Evolutionary conservation across 2,329 filamentous ascomycete species (phyloP).

Genomic region (Fusarium pininemorale): DNA sequence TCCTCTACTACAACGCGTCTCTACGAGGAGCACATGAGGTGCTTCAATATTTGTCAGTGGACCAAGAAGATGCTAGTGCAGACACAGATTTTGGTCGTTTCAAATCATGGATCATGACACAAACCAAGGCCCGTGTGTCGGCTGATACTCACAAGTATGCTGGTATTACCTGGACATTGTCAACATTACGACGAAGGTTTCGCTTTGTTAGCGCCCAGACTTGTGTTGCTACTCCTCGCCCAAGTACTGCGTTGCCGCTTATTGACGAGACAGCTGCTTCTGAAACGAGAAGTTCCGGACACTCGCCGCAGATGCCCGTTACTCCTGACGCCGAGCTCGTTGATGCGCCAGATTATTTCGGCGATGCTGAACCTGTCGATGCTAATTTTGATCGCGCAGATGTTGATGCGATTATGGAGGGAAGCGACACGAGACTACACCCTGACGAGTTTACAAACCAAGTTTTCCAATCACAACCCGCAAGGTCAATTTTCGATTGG

Average conservation of each 20-base stretch:
- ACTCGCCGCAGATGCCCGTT: slow-evolving; percentile 50
- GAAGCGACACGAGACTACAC: slow-evolving; percentile 43
- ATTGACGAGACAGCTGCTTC: slow-evolving; percentile 46
- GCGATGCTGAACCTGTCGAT: slow-evolving; percentile 40
- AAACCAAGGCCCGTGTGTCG: slow-evolving; percentile 61
- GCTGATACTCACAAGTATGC: slow-evolving; percentile 69
- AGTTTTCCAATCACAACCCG: slow-evolving; percentile 49
- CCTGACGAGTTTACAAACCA: slow-evolving; percentile 56
- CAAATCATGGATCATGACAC: slow-evolving; percentile 73
- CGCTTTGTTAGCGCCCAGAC: slow-evolving; percentile 71
- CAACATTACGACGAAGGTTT: slow-evolving; percentile 73
- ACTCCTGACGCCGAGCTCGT: slow-evolving; percentile 46
- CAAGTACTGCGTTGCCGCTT: slow-evolving; percentile 52
- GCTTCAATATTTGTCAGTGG: slow-evolving; percentile 65
- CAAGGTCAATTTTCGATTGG: slow-evolving; percentile 78
- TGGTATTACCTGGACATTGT: slow-evolving; percentile 74
- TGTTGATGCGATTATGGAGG: slow-evolving; percentile 40
- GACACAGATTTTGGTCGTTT: slow-evolving; percentile 68
- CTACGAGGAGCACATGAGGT: slow-evolving; percentile 67
- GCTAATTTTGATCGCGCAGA: slow-evolving; percentile 9
- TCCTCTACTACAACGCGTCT: slow-evolving; percentile 75
- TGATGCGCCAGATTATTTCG: slow-evolving; percentile 56
- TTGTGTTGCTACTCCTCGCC: slow-evolving; percentile 46
- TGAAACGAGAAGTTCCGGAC: slow-evolving; percentile 49
- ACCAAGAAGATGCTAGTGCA: slow-evolving; percentile 53